Evolutionary conservation across 2,329 filamentous ascomycete species (phyloP), one percentile per base, ranked within the genome.

Genomic region (Dothiorella sarmentorum): DNA sequence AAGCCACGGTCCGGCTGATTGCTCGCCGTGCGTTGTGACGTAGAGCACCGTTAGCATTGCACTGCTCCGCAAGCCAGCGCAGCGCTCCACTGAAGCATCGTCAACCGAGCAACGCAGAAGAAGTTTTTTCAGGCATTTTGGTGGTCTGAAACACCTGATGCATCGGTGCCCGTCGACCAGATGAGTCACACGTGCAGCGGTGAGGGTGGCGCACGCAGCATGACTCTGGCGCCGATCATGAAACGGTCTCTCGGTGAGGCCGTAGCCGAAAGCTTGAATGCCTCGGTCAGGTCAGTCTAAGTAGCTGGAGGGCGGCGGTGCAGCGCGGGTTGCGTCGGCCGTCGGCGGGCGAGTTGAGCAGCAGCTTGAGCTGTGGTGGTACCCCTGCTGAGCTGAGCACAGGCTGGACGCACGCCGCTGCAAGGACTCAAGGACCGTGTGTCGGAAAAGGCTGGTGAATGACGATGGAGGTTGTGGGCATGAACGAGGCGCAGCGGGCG

Each of bases 341-440:
- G 40, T 49, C 43, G 43, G 55, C 40, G 33, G 43, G 33, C 37
- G 26, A 40, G 55, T 58, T 47, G 56, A 49, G 27, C 33, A 3
- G 20, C 22, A 18, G 31, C 31, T 29, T 20, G 42, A 33, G 11
- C 26, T 29, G 43, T 17, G 43, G 22, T 13, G 45, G 11, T 33
- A 52, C 42, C 44, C 56, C 38, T 59, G 56, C 56, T 52, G 44
- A 59, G 56, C 56, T 59, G 56, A 59, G 56, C 15, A 31, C 24
- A 26, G 22, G 43, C 40, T 45, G 31, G 53, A 45, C 31, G 44
- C 42, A 59, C 24, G 56, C 26, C 20, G 35, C 44, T 58, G 56
- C 56, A 58, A 58, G 56, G 56, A 58, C 42, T 40, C 26, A n/a
- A 40, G 52, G 56, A 40, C 33, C 56, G 56, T n/a, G 29, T 51